Evolutionary conservation across 495 filamentous ascomycete genomes (phyloP), one percentile per base, ranked within the genome.

Genomic region (Penicillium canescens): DNA sequence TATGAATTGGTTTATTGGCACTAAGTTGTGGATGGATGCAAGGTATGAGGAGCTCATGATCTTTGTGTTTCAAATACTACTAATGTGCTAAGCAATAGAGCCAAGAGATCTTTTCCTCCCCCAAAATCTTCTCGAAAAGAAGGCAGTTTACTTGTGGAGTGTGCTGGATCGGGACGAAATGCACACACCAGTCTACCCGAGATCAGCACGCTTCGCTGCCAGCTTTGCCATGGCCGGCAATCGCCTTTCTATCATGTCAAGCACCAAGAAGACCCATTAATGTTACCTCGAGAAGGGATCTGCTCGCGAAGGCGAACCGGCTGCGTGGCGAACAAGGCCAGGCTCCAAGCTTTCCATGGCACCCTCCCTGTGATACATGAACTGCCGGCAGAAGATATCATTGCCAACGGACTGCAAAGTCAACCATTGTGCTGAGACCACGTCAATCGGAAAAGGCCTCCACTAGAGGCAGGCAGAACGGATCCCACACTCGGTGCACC

Each of bases 221-320:
- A 46, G 34, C 44, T 34, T 34, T 46, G 44, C 34, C 44, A 36
- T 20, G 44, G 44, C 35, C 31, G 18, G 10, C 33, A 26, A 23
- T 46, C 44, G 9, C 9, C 31, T n/a, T 36, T 36, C n/a, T 37
- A 46, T n/a, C 44, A 37, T 21, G 35, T 11, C 44, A 46, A 46
- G 6, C n/a, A 46, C 28, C 35, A 5, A 34, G 35, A 3, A 37
- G 16, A 46, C 21, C 44, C 33, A 21, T 13, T 3, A 34, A 23
- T 13, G 6, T 46, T 36, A 8, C 44, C 44, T 18, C 12, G 33
- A 31, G 44, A 35, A 35, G 44, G 44, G 6, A 46, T 36, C 28
- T 46, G 44, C 44, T 46, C 44, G 44, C 44, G 44, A 21, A 34
- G 44, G 24, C 44, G 44, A 36, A 46, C 44, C 16, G 34, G 20